Base-by-base conservation (phyloP, 805 yeast species). In the Maudiozyma turicensis region DNA sequence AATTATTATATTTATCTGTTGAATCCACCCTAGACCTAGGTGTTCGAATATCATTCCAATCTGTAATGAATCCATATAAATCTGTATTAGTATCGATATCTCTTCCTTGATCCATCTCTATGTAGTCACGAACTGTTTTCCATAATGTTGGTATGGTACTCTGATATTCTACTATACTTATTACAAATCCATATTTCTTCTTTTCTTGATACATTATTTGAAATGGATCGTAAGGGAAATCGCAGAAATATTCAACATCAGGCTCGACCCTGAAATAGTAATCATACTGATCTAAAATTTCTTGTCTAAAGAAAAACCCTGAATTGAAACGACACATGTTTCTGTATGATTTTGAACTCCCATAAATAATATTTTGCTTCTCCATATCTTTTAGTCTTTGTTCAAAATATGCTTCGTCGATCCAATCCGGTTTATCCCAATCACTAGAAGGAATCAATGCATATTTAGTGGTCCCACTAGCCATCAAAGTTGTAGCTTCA, bases 211-310 rank as follows among this genome's bases (percentile, higher is more conserved):
- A 75, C 84, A 91, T 76, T 53, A 82, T 76, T 58, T 78, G 76
- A 71, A 91, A 91, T 11, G 96, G 90, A 65, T 91, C 99, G 70
- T 82, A 82, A 4, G 66, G 65, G 58, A 86, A 79, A 68, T 93
- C 97, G 68, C 98, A 93, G 65, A 73, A 85, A 64, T 86, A 85
- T 60, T 86, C 81, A 45, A 90, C 89, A 54, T 82, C 88, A 0
- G 99, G 99, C 65, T 91, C 99, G 10, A 91, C 96, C 54, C 99
- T 76, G 80, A 95, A 90, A 69, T 91, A 91, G 74, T 83, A 93
- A 52, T 88, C 91, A 69, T 86, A 93, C 34, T 82, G 73, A 43
- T 71, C 65, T 57, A 90, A 68, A 43, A 88, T 63, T 49, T 80
- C 80, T 60, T 89, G 95, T 61, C 85, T 78, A 71, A 80, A 91